These are phyloP conservation scores for Fraxinus platypoda DNA, from an alignment of 305 asterid species.

Conservation along the genomic window DNA sequence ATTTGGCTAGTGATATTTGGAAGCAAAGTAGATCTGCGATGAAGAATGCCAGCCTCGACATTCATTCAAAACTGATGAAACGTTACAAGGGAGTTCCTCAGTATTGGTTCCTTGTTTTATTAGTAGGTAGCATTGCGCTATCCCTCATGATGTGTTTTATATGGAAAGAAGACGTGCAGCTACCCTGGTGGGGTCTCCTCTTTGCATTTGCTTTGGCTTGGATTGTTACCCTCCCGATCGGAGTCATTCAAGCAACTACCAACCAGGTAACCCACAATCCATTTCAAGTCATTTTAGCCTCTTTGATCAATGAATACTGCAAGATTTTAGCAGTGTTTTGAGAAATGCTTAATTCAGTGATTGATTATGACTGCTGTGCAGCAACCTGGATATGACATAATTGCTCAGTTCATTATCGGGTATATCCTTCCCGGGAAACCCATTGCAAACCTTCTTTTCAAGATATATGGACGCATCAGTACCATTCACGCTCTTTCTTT, in stretches of 20 bases:
- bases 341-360: not conserved
- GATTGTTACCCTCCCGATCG: slow-evolving; percentile 89
- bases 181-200: slow-evolving; percentile 94
- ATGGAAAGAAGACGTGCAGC: slow-evolving; percentile 82
- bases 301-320: not conserved
- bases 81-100: slow-evolving; percentile 86
- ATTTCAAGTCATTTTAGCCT: not conserved
- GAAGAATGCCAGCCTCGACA: slow-evolving; percentile 58
- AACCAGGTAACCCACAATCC: slow-evolving; percentile 56
- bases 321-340: not conserved
- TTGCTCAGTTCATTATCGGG: slow-evolving; percentile 93
- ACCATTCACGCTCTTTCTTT: slow-evolving; percentile 94
- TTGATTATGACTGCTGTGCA: slow-evolving; percentile 31
- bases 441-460: slow-evolving; percentile 87
- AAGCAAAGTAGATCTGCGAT: slow-evolving; percentile 82
- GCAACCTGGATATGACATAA: slow-evolving; percentile 99
- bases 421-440: slow-evolving; percentile 95
- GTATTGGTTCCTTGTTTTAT: slow-evolving; percentile 75
- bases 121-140: slow-evolving; percentile 59
- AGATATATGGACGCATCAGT: slow-evolving; percentile 90
- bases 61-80: slow-evolving; percentile 78
- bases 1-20: slow-evolving; percentile 69
- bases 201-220: slow-evolving; percentile 83
- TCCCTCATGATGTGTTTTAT: slow-evolving; percentile 65
- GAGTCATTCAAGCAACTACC: slow-evolving; percentile 93